Evolutionary conservation across 805 yeast species (phyloP).

Genomic region (Ogataea paradorogensis): DNA sequence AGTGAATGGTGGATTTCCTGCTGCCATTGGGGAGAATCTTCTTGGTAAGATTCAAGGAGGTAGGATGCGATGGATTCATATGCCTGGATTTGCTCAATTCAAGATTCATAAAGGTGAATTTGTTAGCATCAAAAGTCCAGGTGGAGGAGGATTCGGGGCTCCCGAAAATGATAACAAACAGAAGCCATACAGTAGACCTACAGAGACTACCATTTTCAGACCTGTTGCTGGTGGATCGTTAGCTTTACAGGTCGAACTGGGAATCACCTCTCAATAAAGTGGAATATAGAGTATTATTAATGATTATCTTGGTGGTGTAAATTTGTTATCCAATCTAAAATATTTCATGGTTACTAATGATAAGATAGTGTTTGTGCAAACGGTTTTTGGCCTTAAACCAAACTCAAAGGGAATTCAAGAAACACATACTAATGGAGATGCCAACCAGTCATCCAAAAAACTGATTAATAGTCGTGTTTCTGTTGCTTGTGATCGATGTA

Average conservation of each 20-base stretch:
- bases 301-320: background rate
- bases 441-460: too few relatives aligned
- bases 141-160: constrained; percentile 47
- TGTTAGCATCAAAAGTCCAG: constrained; percentile 39
- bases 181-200: constrained; percentile 33
- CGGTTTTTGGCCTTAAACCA: constrained; percentile 5
- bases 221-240: constrained; percentile 25
- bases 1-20: constrained; percentile 49
- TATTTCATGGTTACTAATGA: constrained; percentile 1
- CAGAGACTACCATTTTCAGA: constrained; percentile 4
- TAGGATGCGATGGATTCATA: constrained; percentile 31
- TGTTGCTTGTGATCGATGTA: constrained; percentile 18
- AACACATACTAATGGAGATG: too few relatives aligned
- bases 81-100: constrained; percentile 40
- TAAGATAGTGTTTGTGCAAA: constrained; percentile 12
- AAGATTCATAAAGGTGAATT: constrained; percentile 38
- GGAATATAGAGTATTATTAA: background rate
- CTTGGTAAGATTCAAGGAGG: constrained; percentile 33
- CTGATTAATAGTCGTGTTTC: constrained; percentile 1
- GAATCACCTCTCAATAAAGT: constrained; percentile 17
- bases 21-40: constrained; percentile 43
- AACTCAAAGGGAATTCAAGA: background rate
- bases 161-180: constrained; percentile 23
- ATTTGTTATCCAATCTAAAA: background rate
- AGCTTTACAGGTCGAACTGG: constrained; percentile 16